Conservation (phyloP, 140 eudicot species). For the Stevia rebaudiana region DNA sequence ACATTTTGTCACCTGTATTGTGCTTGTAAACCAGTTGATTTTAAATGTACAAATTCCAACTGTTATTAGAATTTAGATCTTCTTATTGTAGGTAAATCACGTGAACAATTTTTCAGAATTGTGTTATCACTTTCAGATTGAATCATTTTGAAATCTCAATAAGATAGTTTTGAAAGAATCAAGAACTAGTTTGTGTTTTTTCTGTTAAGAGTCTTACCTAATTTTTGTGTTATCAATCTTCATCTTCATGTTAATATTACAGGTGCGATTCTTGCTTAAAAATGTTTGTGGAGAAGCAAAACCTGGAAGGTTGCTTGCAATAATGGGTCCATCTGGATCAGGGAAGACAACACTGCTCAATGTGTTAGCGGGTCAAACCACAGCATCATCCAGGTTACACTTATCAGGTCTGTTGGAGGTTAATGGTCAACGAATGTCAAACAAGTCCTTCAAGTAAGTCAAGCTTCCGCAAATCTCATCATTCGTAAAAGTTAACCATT, state of each 20-base stretch:
- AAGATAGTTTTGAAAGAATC: too few relatives aligned
- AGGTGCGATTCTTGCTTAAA: slow-evolving; percentile 83
- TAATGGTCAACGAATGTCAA: slow-evolving; percentile 67
- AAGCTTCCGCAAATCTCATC: neutral
- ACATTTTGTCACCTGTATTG: neutral
- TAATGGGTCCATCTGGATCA: slow-evolving; percentile 99
- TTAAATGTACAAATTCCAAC: neutral
- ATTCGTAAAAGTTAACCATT: neutral
- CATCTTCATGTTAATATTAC: neutral
- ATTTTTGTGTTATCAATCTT: neutral
- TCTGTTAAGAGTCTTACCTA: too few relatives aligned
- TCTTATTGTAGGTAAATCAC: too few relatives aligned
- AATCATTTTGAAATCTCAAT: too few relatives aligned
- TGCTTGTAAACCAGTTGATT: neutral
- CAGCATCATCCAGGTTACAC: slow-evolving; percentile 61
- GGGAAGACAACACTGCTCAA: slow-evolving; percentile 98
- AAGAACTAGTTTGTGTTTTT: too few relatives aligned
- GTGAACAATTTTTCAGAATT: too few relatives aligned
- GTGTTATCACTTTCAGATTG: too few relatives aligned
- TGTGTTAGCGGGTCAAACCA: slow-evolving; percentile 77
- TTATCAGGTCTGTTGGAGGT: slow-evolving; percentile 90
- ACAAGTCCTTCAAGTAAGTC: slow-evolving; percentile 69
- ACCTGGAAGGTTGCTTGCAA: slow-evolving; percentile 95
- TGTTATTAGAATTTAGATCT: too few relatives aligned
- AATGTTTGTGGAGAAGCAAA: slow-evolving; percentile 93